These are phyloP conservation scores for Lodderomyces margitis DNA, from an alignment of 1,139 yeast genomes.

Conservation along the genomic window DNA sequence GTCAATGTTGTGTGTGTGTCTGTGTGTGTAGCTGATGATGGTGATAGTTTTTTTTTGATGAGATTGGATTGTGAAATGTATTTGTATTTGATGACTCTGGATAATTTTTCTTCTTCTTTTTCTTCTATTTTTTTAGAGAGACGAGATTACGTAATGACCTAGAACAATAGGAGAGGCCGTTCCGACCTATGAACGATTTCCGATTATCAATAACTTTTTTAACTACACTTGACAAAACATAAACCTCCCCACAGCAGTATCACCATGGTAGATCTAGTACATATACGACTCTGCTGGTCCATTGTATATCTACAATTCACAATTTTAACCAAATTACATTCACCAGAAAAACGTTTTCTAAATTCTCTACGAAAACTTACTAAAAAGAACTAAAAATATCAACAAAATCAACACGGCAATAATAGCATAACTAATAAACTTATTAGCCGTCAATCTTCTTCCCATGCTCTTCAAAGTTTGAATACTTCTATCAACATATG, in stretches of 20 bases:
- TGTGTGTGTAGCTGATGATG: neutral
- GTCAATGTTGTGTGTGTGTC: neutral
- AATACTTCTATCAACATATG: slow-evolving; percentile 86
- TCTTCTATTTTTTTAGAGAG: neutral
- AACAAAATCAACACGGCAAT: slow-evolving; percentile 83
- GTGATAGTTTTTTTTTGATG: too few relatives aligned
- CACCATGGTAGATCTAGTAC: too few relatives aligned
- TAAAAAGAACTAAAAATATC: slow-evolving; percentile 80
- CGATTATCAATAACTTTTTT: slow-evolving; percentile 1
- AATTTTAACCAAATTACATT: neutral
- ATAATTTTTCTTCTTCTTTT: slow-evolving; percentile 1
- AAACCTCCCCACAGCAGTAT: too few relatives aligned
- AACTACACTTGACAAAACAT: too few relatives aligned
- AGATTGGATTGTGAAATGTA: neutral
- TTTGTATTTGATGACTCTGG: neutral
- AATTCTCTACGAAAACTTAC: slow-evolving; percentile 59
- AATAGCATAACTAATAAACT: slow-evolving; percentile 90
- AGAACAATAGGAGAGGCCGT: neutral
- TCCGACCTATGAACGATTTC: slow-evolving; percentile 1
- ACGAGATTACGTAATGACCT: too few relatives aligned
- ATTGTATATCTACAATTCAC: too few relatives aligned
- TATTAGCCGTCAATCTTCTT: slow-evolving; percentile 91
- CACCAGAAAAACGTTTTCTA: too few relatives aligned
- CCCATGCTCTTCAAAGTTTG: slow-evolving; percentile 90
- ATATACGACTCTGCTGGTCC: too few relatives aligned